phyloP scores from a whole-genome alignment of 805 yeast genomes.

The Starmerella khaoyaiensis region DNA sequence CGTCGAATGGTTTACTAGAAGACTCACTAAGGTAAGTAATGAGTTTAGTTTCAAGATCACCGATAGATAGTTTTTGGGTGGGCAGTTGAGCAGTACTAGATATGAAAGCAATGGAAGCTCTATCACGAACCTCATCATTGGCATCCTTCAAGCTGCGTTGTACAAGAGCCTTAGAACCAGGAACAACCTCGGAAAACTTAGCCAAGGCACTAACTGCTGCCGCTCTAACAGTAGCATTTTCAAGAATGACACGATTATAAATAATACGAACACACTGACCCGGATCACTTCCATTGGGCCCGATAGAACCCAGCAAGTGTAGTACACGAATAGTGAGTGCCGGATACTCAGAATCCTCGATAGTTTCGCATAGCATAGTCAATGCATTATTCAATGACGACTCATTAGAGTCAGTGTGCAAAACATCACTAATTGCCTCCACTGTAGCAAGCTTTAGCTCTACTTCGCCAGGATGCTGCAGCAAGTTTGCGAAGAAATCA shows the following conservation, averaged over 20 bases:
- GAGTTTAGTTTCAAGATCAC: conserved; percentile 65
- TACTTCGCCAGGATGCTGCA: conserved; percentile 85
- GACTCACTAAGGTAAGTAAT: conserved; percentile 50
- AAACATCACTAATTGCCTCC: conserved; percentile 85
- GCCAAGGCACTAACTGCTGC: conserved; percentile 89
- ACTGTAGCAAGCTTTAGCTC: conserved; percentile 75
- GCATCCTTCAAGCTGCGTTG: conserved; percentile 73
- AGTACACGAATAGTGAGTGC: conserved; percentile 86
- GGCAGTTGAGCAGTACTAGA: conserved; percentile 44
- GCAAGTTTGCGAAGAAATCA: conserved; percentile 63
- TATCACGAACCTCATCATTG: conserved; percentile 96
- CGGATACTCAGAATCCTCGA: conserved; percentile 95
- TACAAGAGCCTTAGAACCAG: conserved; percentile 64
- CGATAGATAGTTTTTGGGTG: conserved; percentile 55
- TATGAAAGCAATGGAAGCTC: conserved; percentile 73
- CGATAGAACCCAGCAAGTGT: conserved; percentile 86
- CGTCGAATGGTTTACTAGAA: conserved; percentile 51
- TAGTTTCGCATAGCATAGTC: conserved; percentile 85
- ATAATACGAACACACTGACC: conserved; percentile 88
- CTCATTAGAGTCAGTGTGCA: conserved; percentile 32
- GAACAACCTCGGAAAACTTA: conserved; percentile 68
- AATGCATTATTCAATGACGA: conserved; percentile 38
- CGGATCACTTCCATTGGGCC: conserved; percentile 76
- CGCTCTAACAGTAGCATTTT: conserved; percentile 87
- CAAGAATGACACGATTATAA: conserved; percentile 91